Conservation (phyloP, 176 grass and related monocot genomes). For the Thalia dealbata region DNA sequence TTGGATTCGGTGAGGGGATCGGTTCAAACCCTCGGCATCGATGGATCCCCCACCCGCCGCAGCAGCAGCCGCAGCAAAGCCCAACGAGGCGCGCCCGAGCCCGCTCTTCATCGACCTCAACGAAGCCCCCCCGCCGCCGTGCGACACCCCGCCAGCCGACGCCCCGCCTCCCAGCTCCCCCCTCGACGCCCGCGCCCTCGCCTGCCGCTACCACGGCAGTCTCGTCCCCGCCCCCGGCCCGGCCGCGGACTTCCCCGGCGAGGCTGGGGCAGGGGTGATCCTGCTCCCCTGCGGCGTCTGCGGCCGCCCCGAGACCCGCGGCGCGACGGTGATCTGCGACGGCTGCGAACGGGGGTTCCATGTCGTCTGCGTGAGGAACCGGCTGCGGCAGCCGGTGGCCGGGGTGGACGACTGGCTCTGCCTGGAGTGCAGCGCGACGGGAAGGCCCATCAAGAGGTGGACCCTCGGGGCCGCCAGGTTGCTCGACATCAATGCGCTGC, state of each 20-base stretch:
- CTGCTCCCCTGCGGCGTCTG: slow-evolving; percentile 41
- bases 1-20: background rate
- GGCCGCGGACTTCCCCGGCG: slow-evolving; percentile 45
- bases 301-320: slow-evolving; percentile 31
- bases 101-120: slow-evolving; percentile 87
- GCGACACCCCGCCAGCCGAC: slow-evolving; percentile 22
- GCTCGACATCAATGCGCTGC: slow-evolving; percentile 77
- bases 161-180: slow-evolving; percentile 1
- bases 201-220: slow-evolving; percentile 24
- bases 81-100: slow-evolving; percentile 41
- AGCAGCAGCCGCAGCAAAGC: background rate
- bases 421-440: slow-evolving; percentile 50
- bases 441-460: slow-evolving; percentile 56
- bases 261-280: slow-evolving; percentile 37
- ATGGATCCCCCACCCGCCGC: slow-evolving; percentile 22
- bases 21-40: background rate
- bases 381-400: slow-evolving; percentile 24
- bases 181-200: slow-evolving; percentile 40
- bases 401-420: slow-evolving; percentile 82
- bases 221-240: slow-evolving; percentile 4
- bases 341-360: slow-evolving; percentile 91
- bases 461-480: slow-evolving; percentile 35
- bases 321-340: slow-evolving; percentile 62
- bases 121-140: slow-evolving; percentile 45
- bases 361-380: slow-evolving; percentile 40